Base-by-base conservation (phyloP, 129 eudicot genomes). In the Tagetes patula region DNA sequence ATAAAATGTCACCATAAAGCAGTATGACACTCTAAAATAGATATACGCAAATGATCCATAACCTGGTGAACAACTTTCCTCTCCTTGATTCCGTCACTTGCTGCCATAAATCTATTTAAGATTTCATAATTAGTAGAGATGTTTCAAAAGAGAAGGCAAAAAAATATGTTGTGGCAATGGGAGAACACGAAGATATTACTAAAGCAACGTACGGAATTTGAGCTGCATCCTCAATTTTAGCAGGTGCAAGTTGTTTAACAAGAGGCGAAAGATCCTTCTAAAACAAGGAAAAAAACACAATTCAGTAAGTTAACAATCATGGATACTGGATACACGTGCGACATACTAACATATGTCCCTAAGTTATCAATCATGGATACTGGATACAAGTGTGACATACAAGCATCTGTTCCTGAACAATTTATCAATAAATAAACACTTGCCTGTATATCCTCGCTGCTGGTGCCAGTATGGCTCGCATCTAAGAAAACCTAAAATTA, bases 241-340 rank as follows among this genome's bases (percentile, higher is more conserved):
- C 76, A 27, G 96, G 96, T 60, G 82, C 91, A 74, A 94, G 77
- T 76, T 85, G 96, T 75, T 80, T 94, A 39, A 94, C 91, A 50
- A 94, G 80, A 81, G 98, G 97, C 63, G 98, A 90, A 70, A 94
- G 96, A 81, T 94, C 96, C 82, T 79, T 85, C 98, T 94, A 88
- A 72, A 82, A 64, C 12, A 64, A 64, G 50, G 49, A 43, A 72
- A 8, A 43, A 37, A 77, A 63, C 46, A 38, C 12, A 39, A 64
- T 64, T 32, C 31, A 80, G 32, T 14, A 64, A 9, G 42, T 70
- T 76, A 43, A 27, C 53, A 37, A 47, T 8, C 52, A 65, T 33
- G 36, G 52, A 64, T 65, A 67, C 37, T 39, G 32, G 34, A 67
- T 69, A 70, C 47, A 40, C 52, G 52, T 34, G 70, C 39, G 53